These are phyloP conservation scores for Pseudonitzschia pungens DNA, from an alignment of 108 stramenopile genomes.

Conservation along the genomic window DNA sequence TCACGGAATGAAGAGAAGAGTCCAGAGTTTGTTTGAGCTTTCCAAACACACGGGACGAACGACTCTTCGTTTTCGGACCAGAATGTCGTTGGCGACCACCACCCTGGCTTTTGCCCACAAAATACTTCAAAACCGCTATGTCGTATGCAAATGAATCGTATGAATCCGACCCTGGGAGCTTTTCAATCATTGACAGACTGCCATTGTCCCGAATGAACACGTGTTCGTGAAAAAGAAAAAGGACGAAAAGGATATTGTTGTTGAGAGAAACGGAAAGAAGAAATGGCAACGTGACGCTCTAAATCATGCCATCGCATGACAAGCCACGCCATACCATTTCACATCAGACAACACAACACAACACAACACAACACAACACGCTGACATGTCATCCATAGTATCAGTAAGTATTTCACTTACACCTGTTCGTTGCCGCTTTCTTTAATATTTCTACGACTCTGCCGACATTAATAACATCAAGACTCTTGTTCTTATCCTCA, in stretches of 20 bases:
- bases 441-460: conserved; percentile 40
- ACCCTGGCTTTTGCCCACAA: conserved; percentile 28
- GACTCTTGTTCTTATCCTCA: conserved; percentile 14
- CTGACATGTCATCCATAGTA: not conserved
- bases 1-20: not conserved
- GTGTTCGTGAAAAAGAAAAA: too few relatives aligned
- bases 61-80: not conserved
- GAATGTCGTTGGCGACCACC: not conserved
- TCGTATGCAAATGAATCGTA: conserved; percentile 78
- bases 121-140: conserved; percentile 59
- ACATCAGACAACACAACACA: not conserved
- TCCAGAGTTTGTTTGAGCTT: conserved; percentile 16
- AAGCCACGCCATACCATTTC: too few relatives aligned
- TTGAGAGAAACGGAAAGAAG: not conserved
- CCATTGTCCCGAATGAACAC: too few relatives aligned
- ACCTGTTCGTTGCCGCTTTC: conserved; percentile 33
- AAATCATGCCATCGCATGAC: too few relatives aligned
- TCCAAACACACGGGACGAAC: conserved; percentile 31
- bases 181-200: conserved; percentile 49
- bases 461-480: conserved; percentile 37
- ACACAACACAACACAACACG: not conserved
- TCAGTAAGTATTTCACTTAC: conserved; percentile 29
- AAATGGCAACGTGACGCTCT: not conserved
- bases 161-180: conserved; percentile 40
- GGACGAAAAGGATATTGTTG: not conserved